Conservation (phyloP, 2,329 filamentous ascomycete species). For the Beauveria sp. region DNA sequence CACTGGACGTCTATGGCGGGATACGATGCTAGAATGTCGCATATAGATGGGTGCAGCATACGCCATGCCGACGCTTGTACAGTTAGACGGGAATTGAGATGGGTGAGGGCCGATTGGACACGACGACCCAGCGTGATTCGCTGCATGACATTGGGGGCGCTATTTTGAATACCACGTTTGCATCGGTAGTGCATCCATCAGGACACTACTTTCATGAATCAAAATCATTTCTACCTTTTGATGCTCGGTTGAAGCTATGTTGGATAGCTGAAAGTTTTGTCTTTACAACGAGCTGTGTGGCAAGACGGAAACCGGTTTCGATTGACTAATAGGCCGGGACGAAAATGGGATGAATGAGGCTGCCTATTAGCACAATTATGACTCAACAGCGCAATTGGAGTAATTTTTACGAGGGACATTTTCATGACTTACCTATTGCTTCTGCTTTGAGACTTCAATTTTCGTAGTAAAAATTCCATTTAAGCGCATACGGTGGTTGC, state of each 20-base stretch:
- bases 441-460: too few relatives aligned
- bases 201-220: not conserved
- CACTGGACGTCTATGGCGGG: not conserved
- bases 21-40: not conserved
- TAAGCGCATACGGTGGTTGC: too few relatives aligned
- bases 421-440: too few relatives aligned
- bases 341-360: too few relatives aligned
- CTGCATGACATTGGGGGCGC: constrained; percentile 11
- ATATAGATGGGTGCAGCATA: not conserved
- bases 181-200: not conserved
- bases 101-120: not conserved
- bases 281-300: too few relatives aligned
- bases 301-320: too few relatives aligned
- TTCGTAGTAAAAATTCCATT: too few relatives aligned
- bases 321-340: too few relatives aligned
- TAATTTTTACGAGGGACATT: too few relatives aligned
- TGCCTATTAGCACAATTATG: too few relatives aligned
- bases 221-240: not conserved
- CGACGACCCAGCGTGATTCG: constrained; percentile 6
- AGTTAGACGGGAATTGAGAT: not conserved
- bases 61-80: not conserved
- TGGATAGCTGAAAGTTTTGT: not conserved
- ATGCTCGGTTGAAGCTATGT: not conserved
- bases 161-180: constrained; percentile 11
- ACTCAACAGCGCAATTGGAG: too few relatives aligned